Evolutionary conservation across 176 grass and related monocot species (phyloP).

Genomic region (Zea luxurians): DNA sequence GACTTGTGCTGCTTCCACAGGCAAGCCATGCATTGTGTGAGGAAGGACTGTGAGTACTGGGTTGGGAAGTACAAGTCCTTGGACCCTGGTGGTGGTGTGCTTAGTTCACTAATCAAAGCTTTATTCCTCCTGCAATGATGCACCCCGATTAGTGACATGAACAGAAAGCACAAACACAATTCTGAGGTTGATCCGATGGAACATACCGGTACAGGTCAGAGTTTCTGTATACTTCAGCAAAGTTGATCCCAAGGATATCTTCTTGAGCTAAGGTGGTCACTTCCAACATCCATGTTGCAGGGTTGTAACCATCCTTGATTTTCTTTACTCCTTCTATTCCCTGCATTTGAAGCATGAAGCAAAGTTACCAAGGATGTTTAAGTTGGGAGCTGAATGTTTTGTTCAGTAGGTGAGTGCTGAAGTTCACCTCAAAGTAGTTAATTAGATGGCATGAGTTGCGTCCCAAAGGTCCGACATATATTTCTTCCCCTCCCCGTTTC

Average conservation of each 20-base stretch:
- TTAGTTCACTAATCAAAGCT: conserved; percentile 71
- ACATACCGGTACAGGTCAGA: conserved; percentile 73
- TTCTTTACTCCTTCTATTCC: conserved; percentile 74
- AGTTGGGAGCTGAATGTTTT: conserved; percentile 14
- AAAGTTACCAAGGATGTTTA: conserved; percentile 26
- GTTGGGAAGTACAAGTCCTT: conserved; percentile 71
- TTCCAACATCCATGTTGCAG: conserved; percentile 96
- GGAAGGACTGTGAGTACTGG: conserved; percentile 65
- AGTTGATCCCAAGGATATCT: conserved; percentile 72
- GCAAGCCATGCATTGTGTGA: conserved; percentile 80
- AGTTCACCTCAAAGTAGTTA: conserved; percentile 77
- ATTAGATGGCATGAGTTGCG: conserved; percentile 77
- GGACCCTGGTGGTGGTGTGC: conserved; percentile 66
- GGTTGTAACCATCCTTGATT: conserved; percentile 93
- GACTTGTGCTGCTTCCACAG: conserved; percentile 93
- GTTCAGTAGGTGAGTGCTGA: conserved; percentile 15
- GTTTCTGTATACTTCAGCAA: conserved; percentile 69
- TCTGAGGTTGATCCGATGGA: conserved; percentile 5
- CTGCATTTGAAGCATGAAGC: conserved; percentile 41
- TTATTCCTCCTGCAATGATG: conserved; percentile 77
- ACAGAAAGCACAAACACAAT: not conserved
- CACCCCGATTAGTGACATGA: conserved; percentile 25
- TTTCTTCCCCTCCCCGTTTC: conserved; percentile 95
- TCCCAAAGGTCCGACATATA: conserved; percentile 80
- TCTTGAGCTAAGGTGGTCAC: conserved; percentile 70